Percentiles rank a stretch among this genome's conserved stretches.
Conservation (phyloP, 306 rosid genomes). For the Quercus suber region DNA sequence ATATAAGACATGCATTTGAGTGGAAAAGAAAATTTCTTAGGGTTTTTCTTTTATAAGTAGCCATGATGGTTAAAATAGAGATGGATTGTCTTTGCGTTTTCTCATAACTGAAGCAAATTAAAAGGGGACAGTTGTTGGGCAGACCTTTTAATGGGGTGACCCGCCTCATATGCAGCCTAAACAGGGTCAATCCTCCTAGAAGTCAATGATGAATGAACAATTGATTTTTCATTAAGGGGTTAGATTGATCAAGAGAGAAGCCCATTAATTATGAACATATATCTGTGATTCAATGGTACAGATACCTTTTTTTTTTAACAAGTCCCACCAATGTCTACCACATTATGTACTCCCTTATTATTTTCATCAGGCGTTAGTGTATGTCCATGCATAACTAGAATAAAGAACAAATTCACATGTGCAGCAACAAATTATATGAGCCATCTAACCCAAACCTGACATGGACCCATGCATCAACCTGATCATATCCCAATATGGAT, state of each 20-base stretch:
- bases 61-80: no score
- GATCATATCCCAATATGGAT: background rate
- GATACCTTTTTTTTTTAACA: no score
- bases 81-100: background rate
- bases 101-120: background rate
- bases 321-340: background rate
- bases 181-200: background rate
- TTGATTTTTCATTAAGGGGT: background rate
- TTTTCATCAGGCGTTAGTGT: no score
- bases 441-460: background rate
- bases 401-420: background rate
- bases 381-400: background rate
- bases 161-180: background rate
- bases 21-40: background rate
- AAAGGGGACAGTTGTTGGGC: background rate
- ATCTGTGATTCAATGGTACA: no score
- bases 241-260: background rate
- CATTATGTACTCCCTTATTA: no score
- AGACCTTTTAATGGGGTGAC: background rate
- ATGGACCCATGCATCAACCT: background rate
- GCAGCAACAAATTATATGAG: background rate
- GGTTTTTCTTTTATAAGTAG: background rate
- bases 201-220: background rate
- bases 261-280: no score
- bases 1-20: background rate